Conservation (phyloP, 1,284 basidiomycete genomes). For the Puccinia hordei region DNA sequence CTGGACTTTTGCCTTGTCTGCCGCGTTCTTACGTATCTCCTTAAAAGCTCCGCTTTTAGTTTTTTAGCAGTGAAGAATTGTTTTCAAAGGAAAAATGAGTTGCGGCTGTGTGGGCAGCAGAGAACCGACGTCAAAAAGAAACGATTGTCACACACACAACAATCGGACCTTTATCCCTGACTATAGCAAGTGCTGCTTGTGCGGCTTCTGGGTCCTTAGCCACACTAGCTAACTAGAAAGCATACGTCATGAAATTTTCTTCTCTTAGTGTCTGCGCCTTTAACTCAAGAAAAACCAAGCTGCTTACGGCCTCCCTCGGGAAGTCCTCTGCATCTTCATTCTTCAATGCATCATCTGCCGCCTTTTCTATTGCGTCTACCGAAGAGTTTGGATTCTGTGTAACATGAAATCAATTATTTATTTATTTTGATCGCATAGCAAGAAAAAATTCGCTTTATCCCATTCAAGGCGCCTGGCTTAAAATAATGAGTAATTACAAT, state of each 20-base stretch:
- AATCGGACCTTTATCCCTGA: slow-evolving; percentile 1
- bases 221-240: slow-evolving; percentile 20
- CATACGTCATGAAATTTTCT: not conserved
- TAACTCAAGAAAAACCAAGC: not conserved
- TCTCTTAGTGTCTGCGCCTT: not conserved
- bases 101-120: not conserved
- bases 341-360: slow-evolving; percentile 19
- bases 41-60: not conserved
- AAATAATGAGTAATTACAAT: not conserved
- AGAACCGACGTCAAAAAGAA: not conserved
- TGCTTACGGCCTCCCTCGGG: slow-evolving; percentile 17
- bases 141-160: slow-evolving; percentile 7
- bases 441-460: not conserved
- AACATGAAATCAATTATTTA: not conserved
- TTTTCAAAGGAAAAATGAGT: not conserved
- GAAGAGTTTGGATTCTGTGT: not conserved
- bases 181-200: not conserved
- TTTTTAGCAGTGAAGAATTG: not conserved
- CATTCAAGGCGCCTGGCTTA: not conserved
- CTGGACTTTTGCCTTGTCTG: not conserved
- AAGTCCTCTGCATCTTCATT: slow-evolving; percentile 15
- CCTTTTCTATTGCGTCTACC: not conserved
- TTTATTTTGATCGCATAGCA: not conserved
- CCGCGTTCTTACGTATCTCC: not conserved
- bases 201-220: not conserved